A percentile compares a stretch with the other conserved stretches of the same genome.
Evolutionary conservation across 2,329 filamentous ascomycete species (phyloP).

Genomic region (Penicillium occitanis): DNA sequence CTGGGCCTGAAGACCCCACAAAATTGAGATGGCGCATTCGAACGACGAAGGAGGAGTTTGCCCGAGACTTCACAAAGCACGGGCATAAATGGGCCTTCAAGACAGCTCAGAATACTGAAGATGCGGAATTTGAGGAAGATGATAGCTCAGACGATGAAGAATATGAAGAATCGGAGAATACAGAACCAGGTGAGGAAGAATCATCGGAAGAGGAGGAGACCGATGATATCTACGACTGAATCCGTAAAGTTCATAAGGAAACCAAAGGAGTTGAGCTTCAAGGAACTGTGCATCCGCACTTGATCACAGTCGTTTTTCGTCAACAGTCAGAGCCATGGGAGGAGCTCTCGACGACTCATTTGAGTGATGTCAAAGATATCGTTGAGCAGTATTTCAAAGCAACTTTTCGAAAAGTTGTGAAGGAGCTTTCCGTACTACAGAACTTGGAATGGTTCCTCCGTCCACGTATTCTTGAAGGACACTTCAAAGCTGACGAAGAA

Average conservation of each 20-base stretch:
- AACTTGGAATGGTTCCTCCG: conserved; percentile 37
- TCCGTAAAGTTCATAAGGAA: conserved; percentile 23
- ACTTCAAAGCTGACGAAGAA: conserved; percentile 45
- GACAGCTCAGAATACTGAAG: conserved; percentile 1
- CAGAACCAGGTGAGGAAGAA: neutral
- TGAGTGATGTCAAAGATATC: neutral
- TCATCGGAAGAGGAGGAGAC: neutral
- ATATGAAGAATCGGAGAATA: no score
- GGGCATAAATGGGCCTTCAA: conserved; percentile 19
- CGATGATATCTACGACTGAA: conserved; percentile 25
- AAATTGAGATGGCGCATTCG: neutral
- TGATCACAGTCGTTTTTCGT: conserved; percentile 26
- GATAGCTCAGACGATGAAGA: no score
- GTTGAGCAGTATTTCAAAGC: conserved; percentile 14
- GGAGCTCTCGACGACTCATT: neutral
- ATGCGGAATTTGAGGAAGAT: conserved; percentile 13
- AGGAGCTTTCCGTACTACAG: conserved; percentile 34
- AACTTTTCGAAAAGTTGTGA: neutral
- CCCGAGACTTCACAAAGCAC: fast-evolving
- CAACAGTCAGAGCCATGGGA: conserved; percentile 25
- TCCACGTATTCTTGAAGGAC: neutral
- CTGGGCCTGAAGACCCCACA: conserved; percentile 18
- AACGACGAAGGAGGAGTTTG: neutral
- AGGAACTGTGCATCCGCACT: conserved; percentile 25
- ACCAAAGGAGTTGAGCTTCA: conserved; percentile 27